Percentiles rank a stretch among this genome's conserved stretches.
Evolutionary conservation across 352 stramenopile genomes (phyloP).

Genomic region (Paralagenidium karlingii): DNA sequence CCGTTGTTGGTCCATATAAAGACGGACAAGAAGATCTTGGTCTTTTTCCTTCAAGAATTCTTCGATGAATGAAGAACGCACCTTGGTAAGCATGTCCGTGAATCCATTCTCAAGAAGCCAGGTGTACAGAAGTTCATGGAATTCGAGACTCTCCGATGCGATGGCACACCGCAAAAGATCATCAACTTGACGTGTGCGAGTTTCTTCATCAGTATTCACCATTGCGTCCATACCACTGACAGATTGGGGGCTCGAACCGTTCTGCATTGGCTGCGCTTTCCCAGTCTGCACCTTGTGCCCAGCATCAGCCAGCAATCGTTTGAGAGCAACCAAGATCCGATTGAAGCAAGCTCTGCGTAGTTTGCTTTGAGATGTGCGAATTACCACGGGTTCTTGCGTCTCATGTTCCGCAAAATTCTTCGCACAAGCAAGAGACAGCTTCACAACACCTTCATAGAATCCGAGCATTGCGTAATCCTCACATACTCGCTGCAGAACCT

Average conservation of each 20-base stretch:
- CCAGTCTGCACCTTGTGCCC: constrained; percentile 9
- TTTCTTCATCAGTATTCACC: constrained; percentile 57
- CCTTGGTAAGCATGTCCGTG: constrained; percentile 33
- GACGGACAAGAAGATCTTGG: constrained; percentile 71
- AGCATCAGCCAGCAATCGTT: constrained; percentile 31
- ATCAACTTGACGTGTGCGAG: constrained; percentile 42
- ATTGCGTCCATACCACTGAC: constrained; percentile 39
- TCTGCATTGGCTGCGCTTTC: not conserved
- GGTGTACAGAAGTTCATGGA: constrained; percentile 69
- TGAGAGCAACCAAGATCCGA: constrained; percentile 53
- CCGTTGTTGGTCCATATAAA: constrained; percentile 81
- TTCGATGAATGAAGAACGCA: constrained; percentile 68
- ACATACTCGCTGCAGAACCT: constrained; percentile 66
- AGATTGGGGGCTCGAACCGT: constrained; percentile 31
- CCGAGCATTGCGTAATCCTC: constrained; percentile 67
- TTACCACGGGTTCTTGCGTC: no score
- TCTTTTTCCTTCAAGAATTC: constrained; percentile 75
- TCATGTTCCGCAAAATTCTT: constrained; percentile 68
- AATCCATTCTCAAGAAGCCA: constrained; percentile 75
- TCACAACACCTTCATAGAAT: constrained; percentile 80
- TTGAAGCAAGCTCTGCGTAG: no score
- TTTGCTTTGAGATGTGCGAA: no score
- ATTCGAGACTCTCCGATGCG: constrained; percentile 52
- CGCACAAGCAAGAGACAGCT: constrained; percentile 61
- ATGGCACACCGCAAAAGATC: constrained; percentile 69